phyloP scores from a whole-genome alignment of 2,329 filamentous ascomycete species.

The Plenodomus lindquistii region DNA sequence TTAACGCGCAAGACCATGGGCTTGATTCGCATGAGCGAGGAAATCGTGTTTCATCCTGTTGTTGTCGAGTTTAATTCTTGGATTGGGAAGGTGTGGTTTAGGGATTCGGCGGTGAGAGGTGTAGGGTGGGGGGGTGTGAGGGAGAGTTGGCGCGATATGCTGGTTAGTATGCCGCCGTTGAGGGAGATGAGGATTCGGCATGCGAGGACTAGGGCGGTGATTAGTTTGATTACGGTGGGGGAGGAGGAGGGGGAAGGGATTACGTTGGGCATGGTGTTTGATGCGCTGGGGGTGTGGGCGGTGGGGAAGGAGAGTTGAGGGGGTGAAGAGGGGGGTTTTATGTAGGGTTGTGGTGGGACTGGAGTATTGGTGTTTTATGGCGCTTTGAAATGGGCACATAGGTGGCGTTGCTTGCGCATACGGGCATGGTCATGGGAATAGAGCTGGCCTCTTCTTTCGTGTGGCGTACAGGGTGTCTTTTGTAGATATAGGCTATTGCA shows the following conservation, averaged over 20 bases:
- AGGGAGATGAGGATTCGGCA: constrained; percentile 2
- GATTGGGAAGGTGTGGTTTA: neutral
- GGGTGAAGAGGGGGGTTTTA: neutral
- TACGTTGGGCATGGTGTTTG: constrained; percentile 4
- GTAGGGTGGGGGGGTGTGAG: neutral
- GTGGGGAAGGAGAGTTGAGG: neutral
- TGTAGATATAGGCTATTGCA: no score
- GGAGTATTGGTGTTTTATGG: no score
- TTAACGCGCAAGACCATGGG: neutral
- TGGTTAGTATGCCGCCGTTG: constrained; percentile 6
- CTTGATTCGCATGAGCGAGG: neutral
- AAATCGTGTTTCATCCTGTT: neutral
- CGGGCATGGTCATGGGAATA: no score
- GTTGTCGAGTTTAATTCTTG: neutral
- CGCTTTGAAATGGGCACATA: no score
- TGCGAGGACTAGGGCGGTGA: neutral
- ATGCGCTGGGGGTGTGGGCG: constrained; percentile 2
- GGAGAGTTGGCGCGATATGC: constrained; percentile 4
- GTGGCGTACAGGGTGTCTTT: no score
- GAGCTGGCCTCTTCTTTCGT: no score
- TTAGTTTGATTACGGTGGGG: neutral
- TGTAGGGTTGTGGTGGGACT: neutral
- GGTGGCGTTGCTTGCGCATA: no score
- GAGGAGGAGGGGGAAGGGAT: constrained; percentile 1
- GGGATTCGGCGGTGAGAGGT: neutral